phyloP scores from a whole-genome alignment of 202 grass and related monocot species.

The Miscanthus sacchariflorus region DNA sequence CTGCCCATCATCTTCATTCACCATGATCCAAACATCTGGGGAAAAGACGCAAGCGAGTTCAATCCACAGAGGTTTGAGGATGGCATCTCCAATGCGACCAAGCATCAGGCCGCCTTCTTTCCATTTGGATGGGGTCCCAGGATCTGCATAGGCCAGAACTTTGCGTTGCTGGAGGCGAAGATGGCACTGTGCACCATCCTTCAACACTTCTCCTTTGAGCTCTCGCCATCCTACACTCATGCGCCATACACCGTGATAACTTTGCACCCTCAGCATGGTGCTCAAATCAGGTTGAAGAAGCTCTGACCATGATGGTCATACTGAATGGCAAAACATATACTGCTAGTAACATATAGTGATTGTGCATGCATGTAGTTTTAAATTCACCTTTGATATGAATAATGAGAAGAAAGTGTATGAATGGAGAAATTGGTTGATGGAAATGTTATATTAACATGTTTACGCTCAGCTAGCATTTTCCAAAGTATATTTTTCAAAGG shows the following conservation, averaged over 20 bases:
- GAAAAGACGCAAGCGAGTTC: constrained; percentile 50
- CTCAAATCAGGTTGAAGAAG: constrained; percentile 51
- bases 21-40: constrained; percentile 54
- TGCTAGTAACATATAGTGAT: not conserved
- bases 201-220: constrained; percentile 60
- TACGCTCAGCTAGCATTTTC: not conserved
- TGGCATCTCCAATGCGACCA: constrained; percentile 55
- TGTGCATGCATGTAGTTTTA: not conserved
- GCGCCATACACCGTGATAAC: constrained; percentile 50
- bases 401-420: not conserved
- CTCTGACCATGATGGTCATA: constrained; percentile 4
- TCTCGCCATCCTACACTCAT: constrained; percentile 56
- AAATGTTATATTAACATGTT: not conserved
- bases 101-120: constrained; percentile 46
- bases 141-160: constrained; percentile 65
- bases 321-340: not conserved
- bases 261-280: constrained; percentile 64
- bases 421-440: not conserved
- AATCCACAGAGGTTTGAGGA: constrained; percentile 59
- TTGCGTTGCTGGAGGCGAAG: constrained; percentile 61
- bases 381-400: not conserved
- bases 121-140: constrained; percentile 63
- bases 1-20: constrained; percentile 50
- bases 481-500: too few species aligned
- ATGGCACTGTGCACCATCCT: constrained; percentile 55